Conservation (phyloP, 768 basidiomycete genomes). For the Rhizopogon sp. region DNA sequence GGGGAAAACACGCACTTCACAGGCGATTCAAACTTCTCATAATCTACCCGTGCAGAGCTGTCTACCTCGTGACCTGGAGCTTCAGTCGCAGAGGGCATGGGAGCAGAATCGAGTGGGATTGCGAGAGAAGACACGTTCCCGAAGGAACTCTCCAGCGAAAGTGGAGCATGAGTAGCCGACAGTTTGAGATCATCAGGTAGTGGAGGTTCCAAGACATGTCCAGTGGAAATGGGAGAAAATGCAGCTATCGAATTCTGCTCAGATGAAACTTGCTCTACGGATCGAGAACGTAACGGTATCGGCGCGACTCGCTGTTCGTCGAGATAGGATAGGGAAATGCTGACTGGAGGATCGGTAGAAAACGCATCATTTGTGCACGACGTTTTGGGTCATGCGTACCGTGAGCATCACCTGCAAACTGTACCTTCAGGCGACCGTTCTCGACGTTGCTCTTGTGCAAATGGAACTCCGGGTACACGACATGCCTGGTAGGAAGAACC, state of each 20-base stretch:
- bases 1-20: too few species aligned
- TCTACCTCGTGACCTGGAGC: neutral
- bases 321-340: neutral
- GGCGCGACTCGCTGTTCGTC: neutral
- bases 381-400: neutral
- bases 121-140: neutral
- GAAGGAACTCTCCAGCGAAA: neutral
- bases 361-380: neutral
- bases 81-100: neutral
- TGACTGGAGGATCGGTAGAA: neutral
- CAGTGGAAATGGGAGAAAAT: neutral
- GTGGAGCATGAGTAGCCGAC: neutral
- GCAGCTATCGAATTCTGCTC: neutral
- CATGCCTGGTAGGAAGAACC: slow-evolving; percentile 3
- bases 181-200: too few species aligned
- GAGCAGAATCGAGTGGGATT: neutral
- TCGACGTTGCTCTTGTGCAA: neutral
- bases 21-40: too few species aligned
- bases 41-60: neutral
- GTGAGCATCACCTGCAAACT: neutral
- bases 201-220: neutral
- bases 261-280: neutral
- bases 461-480: neutral
- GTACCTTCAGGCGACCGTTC: too few species aligned
- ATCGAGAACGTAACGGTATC: neutral